These are phyloP conservation scores for Pueraria montana DNA, from an alignment of 306 rosid genomes.

Conservation along the genomic window DNA sequence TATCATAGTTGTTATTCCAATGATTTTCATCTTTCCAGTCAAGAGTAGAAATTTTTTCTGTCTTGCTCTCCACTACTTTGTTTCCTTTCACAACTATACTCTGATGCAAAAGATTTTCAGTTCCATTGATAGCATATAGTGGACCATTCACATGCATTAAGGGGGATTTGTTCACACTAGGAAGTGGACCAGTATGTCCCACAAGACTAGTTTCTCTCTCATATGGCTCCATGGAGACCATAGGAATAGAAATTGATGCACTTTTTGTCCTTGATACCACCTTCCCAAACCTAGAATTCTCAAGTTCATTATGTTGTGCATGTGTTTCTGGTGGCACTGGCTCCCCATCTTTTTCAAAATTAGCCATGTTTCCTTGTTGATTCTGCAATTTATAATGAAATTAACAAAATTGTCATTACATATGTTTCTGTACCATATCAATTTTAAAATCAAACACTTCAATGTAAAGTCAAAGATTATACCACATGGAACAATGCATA, in stretches of 20 bases:
- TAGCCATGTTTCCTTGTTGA: constrained; percentile 59
- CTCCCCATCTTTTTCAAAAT: constrained; percentile 58
- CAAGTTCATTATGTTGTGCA: constrained; percentile 48
- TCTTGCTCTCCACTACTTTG: constrained; percentile 47
- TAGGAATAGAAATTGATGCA: constrained; percentile 65
- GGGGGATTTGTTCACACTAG: constrained; percentile 56
- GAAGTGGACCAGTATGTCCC: constrained; percentile 69
- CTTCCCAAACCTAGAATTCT: constrained; percentile 45
- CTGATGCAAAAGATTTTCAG: constrained; percentile 50
- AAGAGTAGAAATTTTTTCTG: constrained; percentile 51
- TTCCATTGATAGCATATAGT: constrained; percentile 45
- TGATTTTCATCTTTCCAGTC: constrained; percentile 45
- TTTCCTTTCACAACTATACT: constrained; percentile 44
- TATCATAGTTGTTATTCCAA: constrained; percentile 50
- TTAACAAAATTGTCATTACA: constrained; percentile 9
- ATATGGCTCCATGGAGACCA: constrained; percentile 53
- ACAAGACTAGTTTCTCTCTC: constrained; percentile 57
- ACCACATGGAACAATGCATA: neutral
- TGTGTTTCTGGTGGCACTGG: constrained; percentile 59
- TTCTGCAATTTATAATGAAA: constrained; percentile 41
- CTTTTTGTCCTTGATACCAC: constrained; percentile 54
- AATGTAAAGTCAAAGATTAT: constrained; percentile 6
- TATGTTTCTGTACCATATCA: constrained; percentile 16
- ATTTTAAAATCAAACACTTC: constrained; percentile 11
- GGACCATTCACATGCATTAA: constrained; percentile 66